Conservation (phyloP, 116 monocot species). For the Zostera marina region DNA sequence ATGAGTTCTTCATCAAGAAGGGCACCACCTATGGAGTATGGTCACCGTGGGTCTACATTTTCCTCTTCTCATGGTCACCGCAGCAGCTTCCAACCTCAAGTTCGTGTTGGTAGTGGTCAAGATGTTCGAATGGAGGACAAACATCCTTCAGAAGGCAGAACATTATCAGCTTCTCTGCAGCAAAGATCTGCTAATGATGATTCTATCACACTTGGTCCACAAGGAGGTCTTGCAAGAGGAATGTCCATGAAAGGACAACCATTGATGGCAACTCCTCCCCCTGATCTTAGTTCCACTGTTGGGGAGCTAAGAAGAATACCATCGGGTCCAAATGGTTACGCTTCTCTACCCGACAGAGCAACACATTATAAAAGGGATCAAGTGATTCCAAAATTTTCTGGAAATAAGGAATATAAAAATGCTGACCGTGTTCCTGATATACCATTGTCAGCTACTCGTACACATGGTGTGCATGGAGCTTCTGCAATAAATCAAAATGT, state of each 20-base stretch:
- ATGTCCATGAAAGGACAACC: conserved; percentile 76
- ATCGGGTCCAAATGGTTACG: conserved; percentile 32
- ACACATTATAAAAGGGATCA: conserved; percentile 17
- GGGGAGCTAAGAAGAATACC: too few relatives aligned
- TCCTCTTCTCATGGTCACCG: conserved; percentile 21
- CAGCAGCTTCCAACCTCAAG: conserved; percentile 25
- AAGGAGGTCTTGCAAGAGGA: conserved; percentile 72
- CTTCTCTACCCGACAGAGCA: conserved; percentile 5
- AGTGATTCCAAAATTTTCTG: conserved; percentile 5
- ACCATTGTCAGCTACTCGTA: conserved; percentile 2
- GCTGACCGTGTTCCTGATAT: conserved; percentile 16
- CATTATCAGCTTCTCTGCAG: conserved; percentile 33
- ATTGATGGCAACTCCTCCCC: conserved; percentile 10
- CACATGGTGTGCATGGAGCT: conserved; percentile 18
- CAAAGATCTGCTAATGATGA: conserved; percentile 45
- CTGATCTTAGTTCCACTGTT: too few relatives aligned
- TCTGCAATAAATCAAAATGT: conserved; percentile 3
- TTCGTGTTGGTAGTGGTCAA: conserved; percentile 26
- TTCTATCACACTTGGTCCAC: conserved; percentile 61
- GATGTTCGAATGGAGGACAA: conserved; percentile 57
- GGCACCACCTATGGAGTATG: conserved; percentile 43
- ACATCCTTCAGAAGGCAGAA: conserved; percentile 38
- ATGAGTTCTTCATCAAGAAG: conserved; percentile 38
- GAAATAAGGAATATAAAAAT: conserved; percentile 11
- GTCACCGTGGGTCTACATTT: conserved; percentile 22